Percentiles rank a stretch among this genome's conserved stretches.
Conservation (phyloP, 169 alveolate species). For the Eimeria maxima region DNA sequence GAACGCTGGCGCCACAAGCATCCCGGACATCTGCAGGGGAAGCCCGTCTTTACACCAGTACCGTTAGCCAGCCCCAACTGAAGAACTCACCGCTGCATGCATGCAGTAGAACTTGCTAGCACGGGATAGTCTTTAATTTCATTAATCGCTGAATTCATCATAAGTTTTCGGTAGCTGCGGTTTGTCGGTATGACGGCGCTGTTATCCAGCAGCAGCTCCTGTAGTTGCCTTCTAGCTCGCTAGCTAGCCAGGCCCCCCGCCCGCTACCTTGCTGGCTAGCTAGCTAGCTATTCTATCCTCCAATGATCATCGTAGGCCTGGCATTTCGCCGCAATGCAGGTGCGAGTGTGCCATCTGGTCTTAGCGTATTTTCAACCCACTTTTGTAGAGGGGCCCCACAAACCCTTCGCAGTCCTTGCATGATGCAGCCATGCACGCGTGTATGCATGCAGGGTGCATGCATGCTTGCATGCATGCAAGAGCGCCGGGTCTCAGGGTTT, state of each 20-base stretch:
- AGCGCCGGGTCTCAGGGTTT: neutral
- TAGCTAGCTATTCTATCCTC: neutral
- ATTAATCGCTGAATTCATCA: neutral
- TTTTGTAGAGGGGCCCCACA: neutral
- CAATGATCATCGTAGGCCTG: neutral
- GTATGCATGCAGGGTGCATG: constrained; percentile 2
- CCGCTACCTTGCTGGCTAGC: neutral
- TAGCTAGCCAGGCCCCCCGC: neutral
- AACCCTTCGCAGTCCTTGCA: constrained; percentile 1
- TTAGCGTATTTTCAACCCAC: neutral
- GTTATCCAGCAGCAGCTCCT: neutral
- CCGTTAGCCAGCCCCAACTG: neutral
- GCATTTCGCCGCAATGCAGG: constrained; percentile 5
- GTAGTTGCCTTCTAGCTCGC: neutral
- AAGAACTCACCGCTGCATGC: neutral
- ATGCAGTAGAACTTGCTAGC: neutral
- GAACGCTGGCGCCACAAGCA: neutral
- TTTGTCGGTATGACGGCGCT: neutral
- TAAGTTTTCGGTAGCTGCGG: neutral
- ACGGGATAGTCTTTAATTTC: neutral
- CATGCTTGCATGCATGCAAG: neutral
- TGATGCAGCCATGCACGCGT: neutral
- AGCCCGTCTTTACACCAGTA: neutral
- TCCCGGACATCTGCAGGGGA: neutral
- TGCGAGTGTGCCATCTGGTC: neutral